phyloP scores from a whole-genome alignment of 2,329 filamentous ascomycete genomes.

The Onygenales sp. region DNA sequence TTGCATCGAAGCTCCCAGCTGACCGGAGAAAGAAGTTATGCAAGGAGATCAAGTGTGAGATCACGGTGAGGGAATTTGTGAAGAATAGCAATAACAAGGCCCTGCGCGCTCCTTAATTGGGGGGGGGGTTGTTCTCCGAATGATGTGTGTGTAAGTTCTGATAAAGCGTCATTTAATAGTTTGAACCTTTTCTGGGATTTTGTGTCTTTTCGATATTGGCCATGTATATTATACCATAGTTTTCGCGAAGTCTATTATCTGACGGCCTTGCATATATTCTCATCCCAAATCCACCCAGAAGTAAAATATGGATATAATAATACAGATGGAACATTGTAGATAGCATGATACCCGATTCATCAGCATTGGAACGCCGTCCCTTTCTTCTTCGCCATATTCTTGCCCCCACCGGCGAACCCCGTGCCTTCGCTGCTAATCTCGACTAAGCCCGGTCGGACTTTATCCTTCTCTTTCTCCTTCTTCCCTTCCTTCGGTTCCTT shows the following conservation, averaged over 20 bases:
- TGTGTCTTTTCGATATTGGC: not conserved
- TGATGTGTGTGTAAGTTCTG: constrained; percentile 1
- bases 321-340: not conserved
- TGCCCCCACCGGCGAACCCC: constrained; percentile 81
- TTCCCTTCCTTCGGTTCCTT: constrained; percentile 27
- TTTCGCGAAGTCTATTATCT: too few relatives aligned
- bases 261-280: not conserved
- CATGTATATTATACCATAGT: not conserved
- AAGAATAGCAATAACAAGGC: constrained; percentile 45
- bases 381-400: constrained; percentile 67
- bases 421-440: constrained; percentile 79
- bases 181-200: not conserved
- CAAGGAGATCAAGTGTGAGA: constrained; percentile 71
- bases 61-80: constrained; percentile 71
- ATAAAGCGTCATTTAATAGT: not conserved
- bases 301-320: not conserved
- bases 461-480: constrained; percentile 44
- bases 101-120: constrained; percentile 8
- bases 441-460: constrained; percentile 61
- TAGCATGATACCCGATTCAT: constrained; percentile 8
- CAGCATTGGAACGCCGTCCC: constrained; percentile 78
- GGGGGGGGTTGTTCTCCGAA: not conserved
- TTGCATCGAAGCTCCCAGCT: constrained; percentile 67
- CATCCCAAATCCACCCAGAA: not conserved
- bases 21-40: constrained; percentile 71